These are phyloP conservation scores for Borealophlyctis nickersoniae DNA, from an alignment of 192 early-diverging fungal genomes.

Conservation along the genomic window DNA sequence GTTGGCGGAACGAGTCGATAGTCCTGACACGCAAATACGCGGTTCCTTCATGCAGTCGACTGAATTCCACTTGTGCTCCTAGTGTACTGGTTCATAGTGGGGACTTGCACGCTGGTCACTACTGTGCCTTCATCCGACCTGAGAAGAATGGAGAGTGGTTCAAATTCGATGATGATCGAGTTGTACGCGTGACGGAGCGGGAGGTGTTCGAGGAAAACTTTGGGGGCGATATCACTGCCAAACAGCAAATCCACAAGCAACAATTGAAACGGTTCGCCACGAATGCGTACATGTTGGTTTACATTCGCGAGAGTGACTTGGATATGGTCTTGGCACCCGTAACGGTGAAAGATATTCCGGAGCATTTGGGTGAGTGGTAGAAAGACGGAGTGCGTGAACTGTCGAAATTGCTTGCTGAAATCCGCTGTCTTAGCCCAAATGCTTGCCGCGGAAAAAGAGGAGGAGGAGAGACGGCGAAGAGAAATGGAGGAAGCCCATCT, in stretches of 20 bases:
- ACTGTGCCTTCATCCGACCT: conserved; percentile 86
- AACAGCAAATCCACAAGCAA: conserved; percentile 43
- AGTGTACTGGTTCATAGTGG: conserved; percentile 95
- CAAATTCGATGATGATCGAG: conserved; percentile 94
- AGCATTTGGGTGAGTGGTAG: conserved; percentile 63
- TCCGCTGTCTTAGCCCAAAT: too few relatives aligned
- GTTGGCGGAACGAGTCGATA: conserved; percentile 51
- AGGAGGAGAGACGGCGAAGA: conserved; percentile 66
- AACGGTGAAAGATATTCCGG: conserved; percentile 70
- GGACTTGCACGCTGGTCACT: conserved; percentile 89
- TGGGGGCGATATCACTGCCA: conserved; percentile 58
- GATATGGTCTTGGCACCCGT: conserved; percentile 68
- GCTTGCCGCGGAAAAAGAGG: conserved; percentile 9
- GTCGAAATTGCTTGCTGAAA: too few relatives aligned
- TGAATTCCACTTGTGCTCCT: too few relatives aligned
- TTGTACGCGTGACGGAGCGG: conserved; percentile 69
- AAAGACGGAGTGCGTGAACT: too few relatives aligned
- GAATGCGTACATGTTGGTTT: conserved; percentile 99
- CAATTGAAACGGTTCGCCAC: conserved; percentile 78
- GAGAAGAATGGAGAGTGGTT: conserved; percentile 77
- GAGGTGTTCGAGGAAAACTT: conserved; percentile 95
- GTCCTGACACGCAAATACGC: neutral
- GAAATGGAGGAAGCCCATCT: conserved; percentile 71
- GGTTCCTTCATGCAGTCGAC: neutral
- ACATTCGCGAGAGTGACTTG: conserved; percentile 77